Percentiles rank a stretch among this genome's conserved stretches.
Evolutionary conservation across 441 rosid species (phyloP).

Genomic region (Adansonia rubrostipa): DNA sequence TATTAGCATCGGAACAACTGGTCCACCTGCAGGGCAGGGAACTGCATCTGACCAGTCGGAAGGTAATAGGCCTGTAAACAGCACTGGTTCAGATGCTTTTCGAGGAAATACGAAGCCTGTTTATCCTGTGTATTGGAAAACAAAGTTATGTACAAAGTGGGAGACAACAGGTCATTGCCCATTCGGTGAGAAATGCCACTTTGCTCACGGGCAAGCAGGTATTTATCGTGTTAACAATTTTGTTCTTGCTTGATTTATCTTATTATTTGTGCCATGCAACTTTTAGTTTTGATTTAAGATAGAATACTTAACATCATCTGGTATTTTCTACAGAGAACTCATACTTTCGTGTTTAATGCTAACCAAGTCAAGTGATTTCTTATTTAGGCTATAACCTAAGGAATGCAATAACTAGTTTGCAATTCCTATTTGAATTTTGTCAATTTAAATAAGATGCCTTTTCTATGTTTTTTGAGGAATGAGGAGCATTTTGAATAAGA

Average conservation of each 20-base stretch:
- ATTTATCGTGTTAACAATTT: conserved; percentile 28
- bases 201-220: conserved; percentile 97
- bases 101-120: conserved; percentile 51
- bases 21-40: conserved; percentile 39
- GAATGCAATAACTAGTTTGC: neutral
- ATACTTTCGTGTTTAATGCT: neutral
- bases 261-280: conserved; percentile 1
- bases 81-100: conserved; percentile 26
- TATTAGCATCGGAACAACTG: conserved; percentile 76
- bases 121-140: conserved; percentile 86
- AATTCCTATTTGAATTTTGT: neutral
- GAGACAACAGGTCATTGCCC: conserved; percentile 83
- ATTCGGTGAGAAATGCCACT: conserved; percentile 89
- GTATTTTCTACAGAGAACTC: neutral
- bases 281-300: conserved; percentile 4
- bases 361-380: neutral
- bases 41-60: conserved; percentile 49
- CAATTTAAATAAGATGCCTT: no score
- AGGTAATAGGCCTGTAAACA: conserved; percentile 48
- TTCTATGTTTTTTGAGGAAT: no score
- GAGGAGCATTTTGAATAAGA: neutral
- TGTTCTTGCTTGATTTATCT: neutral
- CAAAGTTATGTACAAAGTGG: conserved; percentile 82
- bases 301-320: conserved; percentile 1
- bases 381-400: neutral